phyloP scores from a whole-genome alignment of 176 grass and related monocot species.

The Aegilops speltoides region DNA sequence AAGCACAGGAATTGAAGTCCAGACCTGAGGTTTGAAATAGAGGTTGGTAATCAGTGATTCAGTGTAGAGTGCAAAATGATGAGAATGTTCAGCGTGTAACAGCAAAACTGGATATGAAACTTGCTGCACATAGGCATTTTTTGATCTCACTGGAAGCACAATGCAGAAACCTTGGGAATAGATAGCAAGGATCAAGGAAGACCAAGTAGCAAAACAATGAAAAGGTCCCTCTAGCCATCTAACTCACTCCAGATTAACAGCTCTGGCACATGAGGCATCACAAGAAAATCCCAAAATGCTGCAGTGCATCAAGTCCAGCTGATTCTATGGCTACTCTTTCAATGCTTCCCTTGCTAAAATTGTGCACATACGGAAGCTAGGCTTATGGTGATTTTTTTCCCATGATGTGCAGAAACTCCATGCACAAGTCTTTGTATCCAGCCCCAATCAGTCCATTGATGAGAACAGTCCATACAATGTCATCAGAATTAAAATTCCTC shows the following conservation, averaged over 20 bases:
- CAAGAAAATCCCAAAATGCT: conserved; percentile 3
- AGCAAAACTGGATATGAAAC: not conserved
- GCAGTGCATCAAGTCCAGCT: not conserved
- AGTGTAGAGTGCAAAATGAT: not conserved
- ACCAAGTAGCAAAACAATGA: not conserved
- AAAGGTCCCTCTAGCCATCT: not conserved
- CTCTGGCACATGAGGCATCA: not conserved
- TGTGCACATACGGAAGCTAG: conserved; percentile 31
- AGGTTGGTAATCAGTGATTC: not conserved
- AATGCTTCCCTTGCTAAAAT: conserved; percentile 45
- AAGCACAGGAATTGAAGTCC: not conserved
- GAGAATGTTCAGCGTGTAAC: not conserved
- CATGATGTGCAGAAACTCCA: conserved; percentile 60
- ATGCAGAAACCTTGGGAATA: conserved; percentile 81
- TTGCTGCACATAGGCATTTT: conserved; percentile 34
- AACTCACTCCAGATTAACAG: conserved; percentile 1
- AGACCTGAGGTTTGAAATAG: not conserved
- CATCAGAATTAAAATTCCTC: conserved; percentile 49
- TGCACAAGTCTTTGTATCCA: conserved; percentile 49
- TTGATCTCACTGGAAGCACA: conserved; percentile 76
- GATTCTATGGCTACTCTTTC: conserved; percentile 31
- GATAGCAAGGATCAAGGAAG: conserved; percentile 40
- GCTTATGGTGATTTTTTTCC: conserved; percentile 43
- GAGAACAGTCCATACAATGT: conserved; percentile 60
- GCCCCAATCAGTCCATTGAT: conserved; percentile 56